These are phyloP conservation scores for Hyaloperonospora brassicae DNA, from an alignment of 352 stramenopile species.

Conservation along the genomic window DNA sequence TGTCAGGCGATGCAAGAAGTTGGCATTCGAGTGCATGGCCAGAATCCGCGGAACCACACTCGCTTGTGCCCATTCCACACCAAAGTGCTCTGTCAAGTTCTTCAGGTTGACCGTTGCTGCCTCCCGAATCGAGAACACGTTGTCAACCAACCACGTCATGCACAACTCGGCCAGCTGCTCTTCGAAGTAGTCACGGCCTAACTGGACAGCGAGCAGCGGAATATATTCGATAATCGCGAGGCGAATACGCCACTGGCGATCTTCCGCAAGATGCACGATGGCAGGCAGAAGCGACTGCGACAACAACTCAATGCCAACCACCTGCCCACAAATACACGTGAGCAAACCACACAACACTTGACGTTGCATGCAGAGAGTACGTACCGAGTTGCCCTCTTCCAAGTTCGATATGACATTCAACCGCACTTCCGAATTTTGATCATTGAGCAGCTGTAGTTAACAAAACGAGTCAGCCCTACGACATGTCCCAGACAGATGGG, in stretches of 20 bases:
- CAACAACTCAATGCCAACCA: constrained; percentile 96
- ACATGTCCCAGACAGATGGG: not conserved
- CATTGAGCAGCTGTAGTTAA: constrained; percentile 83
- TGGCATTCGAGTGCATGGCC: constrained; percentile 90
- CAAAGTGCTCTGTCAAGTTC: constrained; percentile 91
- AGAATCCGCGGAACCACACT: constrained; percentile 92
- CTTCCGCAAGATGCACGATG: constrained; percentile 96
- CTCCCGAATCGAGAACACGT: constrained; percentile 95
- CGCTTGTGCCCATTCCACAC: constrained; percentile 90
- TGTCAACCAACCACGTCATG: constrained; percentile 95
- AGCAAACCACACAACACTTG: constrained; percentile 1
- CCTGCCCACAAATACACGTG: constrained; percentile 27
- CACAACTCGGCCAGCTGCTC: constrained; percentile 92
- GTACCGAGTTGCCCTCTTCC: constrained; percentile 90
- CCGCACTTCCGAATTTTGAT: constrained; percentile 95
- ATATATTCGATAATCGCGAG: constrained; percentile 98
- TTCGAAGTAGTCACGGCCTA: constrained; percentile 95
- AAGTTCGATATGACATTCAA: constrained; percentile 99
- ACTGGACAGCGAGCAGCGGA: constrained; percentile 91
- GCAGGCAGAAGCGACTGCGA: constrained; percentile 94
- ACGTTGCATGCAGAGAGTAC: constrained; percentile 2
- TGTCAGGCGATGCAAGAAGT: constrained; percentile 92
- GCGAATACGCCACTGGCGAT: constrained; percentile 98
- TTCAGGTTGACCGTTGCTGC: constrained; percentile 95
- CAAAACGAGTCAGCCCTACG: constrained; percentile 4